Percentiles rank a stretch among this genome's conserved stretches.
Evolutionary conservation across 257 asterid genomes (phyloP).

Genomic region (Osmanthus fragrans): DNA sequence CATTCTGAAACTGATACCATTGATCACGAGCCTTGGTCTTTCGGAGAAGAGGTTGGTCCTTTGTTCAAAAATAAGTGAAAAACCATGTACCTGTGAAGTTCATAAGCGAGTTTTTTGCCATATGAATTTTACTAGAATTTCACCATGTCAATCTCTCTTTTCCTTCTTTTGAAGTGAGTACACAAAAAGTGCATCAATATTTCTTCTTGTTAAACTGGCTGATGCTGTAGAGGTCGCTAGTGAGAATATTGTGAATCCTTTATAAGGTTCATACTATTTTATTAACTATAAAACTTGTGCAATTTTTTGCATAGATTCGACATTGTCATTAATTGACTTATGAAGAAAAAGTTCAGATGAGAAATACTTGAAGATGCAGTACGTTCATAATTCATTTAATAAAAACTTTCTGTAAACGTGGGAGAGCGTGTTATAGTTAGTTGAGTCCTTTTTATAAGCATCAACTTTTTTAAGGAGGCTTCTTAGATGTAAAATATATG

Average conservation of each 20-base stretch:
- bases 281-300: not conserved
- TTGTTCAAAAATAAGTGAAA: not conserved
- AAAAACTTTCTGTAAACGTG: not conserved
- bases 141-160: not conserved
- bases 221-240: not conserved
- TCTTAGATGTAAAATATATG: too few relatives aligned
- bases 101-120: too few relatives aligned
- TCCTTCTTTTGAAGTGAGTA: not conserved
- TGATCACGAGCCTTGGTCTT: slow-evolving; percentile 98
- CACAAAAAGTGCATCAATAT: not conserved
- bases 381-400: not conserved
- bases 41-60: slow-evolving; percentile 81
- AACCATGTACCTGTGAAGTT: too few relatives aligned
- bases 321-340: not conserved
- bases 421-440: not conserved
- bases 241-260: not conserved
- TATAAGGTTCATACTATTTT: not conserved
- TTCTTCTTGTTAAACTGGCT: not conserved
- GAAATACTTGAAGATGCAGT: not conserved
- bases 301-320: not conserved
- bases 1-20: slow-evolving; percentile 72
- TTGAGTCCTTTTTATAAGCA: not conserved
- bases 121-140: too few relatives aligned
- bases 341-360: not conserved
- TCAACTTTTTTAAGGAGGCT: not conserved